Evolutionary conservation across 805 yeast species (phyloP).

Genomic region (Ogataea saltuana): DNA sequence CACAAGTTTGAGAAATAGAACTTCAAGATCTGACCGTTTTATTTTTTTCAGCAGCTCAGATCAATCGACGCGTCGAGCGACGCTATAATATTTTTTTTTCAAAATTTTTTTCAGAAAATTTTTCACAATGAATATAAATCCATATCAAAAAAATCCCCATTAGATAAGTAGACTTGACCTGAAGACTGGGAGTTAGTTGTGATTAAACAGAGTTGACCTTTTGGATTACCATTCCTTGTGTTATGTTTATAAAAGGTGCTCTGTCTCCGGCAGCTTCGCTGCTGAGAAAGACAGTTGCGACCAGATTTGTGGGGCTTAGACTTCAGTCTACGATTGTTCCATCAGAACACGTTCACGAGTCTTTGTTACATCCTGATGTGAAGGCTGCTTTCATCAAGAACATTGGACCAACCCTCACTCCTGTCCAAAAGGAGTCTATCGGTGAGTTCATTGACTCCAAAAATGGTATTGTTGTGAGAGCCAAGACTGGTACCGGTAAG

Average conservation of each 20-base stretch:
- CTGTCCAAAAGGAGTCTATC: constrained; percentile 67
- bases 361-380: constrained; percentile 28
- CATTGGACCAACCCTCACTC: constrained; percentile 55
- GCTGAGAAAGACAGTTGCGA: background rate
- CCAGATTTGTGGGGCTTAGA: background rate
- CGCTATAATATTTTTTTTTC: background rate
- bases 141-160: too few relatives aligned
- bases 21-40: too few relatives aligned
- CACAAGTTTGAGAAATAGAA: too few relatives aligned
- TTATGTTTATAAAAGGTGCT: background rate
- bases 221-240: too few relatives aligned
- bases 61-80: constrained; percentile 11
- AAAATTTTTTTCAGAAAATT: constrained; percentile 10
- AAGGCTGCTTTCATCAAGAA: constrained; percentile 35
- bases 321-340: constrained; percentile 17
- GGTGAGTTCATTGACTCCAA: constrained; percentile 52
- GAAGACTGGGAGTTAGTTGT: too few relatives aligned
- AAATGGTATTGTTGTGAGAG: constrained; percentile 76
- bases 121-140: constrained; percentile 2
- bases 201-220: too few relatives aligned
- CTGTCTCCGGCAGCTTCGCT: constrained; percentile 1
- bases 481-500: constrained; percentile 95
- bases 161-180: too few relatives aligned
- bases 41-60: too few relatives aligned
- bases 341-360: constrained; percentile 27